Conservation (phyloP, 2,329 filamentous ascomycete species). For the Tympanopsis confertula region DNA sequence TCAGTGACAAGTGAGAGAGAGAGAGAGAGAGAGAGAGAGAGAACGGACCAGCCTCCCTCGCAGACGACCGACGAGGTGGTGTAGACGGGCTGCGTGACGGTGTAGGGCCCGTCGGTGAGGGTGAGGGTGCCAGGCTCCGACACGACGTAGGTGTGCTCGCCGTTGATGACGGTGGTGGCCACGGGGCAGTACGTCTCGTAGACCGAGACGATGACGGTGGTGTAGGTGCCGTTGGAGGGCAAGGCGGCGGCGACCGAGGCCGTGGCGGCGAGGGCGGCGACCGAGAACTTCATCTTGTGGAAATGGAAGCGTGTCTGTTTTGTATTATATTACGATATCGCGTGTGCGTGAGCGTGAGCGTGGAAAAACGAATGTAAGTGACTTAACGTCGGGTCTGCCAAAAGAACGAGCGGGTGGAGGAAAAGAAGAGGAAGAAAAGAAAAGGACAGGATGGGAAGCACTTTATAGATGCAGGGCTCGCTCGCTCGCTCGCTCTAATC, state of each 20-base stretch:
- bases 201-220: not conserved
- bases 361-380: not conserved
- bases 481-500: too few species aligned
- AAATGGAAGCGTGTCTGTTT: too few species aligned
- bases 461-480: too few species aligned
- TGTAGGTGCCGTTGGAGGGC: not conserved
- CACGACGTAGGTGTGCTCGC: not conserved
- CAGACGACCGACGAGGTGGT: not conserved
- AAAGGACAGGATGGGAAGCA: too few species aligned
- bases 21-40: not conserved
- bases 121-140: not conserved
- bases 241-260: not conserved
- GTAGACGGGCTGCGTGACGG: not conserved
- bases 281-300: not conserved
- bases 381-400: not conserved
- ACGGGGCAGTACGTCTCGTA: not conserved
- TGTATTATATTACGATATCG: too few species aligned
- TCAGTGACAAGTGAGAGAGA: not conserved
- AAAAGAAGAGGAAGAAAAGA: not conserved
- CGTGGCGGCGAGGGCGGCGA: not conserved
- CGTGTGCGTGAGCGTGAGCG: too few species aligned
- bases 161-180: not conserved
- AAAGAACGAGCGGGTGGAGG: not conserved
- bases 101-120: not conserved
- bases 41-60: not conserved